phyloP scores from a whole-genome alignment of 2,329 filamentous ascomycete genomes.

The Meredithiella fracta region DNA sequence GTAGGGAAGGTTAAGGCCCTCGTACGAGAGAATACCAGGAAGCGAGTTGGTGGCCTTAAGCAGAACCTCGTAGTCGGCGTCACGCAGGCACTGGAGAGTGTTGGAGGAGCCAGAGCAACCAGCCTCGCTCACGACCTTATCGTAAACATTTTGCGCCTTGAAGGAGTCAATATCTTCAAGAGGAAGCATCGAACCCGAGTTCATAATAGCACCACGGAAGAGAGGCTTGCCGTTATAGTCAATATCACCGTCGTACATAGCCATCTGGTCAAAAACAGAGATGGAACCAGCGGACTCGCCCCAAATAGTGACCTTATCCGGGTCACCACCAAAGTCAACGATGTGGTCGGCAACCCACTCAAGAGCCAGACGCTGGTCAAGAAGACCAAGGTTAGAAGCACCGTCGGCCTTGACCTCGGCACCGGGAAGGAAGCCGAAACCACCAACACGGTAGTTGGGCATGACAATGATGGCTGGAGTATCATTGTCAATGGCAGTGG shows the following conservation, averaged over 20 bases:
- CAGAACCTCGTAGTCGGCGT: conserved; percentile 31
- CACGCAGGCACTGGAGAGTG: conserved; percentile 38
- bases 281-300: conserved; percentile 44
- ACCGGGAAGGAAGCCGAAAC: conserved; percentile 45
- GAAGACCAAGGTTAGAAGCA: conserved; percentile 39
- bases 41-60: conserved; percentile 42
- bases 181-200: conserved; percentile 35
- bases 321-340: conserved; percentile 47
- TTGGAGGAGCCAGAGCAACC: conserved; percentile 36
- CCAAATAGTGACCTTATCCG: conserved; percentile 47
- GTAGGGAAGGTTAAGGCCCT: conserved; percentile 42
- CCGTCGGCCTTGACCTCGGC: conserved; percentile 39
- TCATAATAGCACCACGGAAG: conserved; percentile 51
- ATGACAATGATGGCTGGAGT: conserved; percentile 47
- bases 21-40: conserved; percentile 38
- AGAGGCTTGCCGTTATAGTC: conserved; percentile 46
- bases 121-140: conserved; percentile 32
- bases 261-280: conserved; percentile 46
- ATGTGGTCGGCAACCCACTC: conserved; percentile 51
- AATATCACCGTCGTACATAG: conserved; percentile 43
- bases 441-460: conserved; percentile 48
- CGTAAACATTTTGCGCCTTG: conserved; percentile 39
- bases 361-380: conserved; percentile 43
- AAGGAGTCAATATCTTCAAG: conserved; percentile 35
- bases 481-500: conserved; percentile 23